Conservation (phyloP, 257 asterid species). For the Solanum phureja region DNA sequence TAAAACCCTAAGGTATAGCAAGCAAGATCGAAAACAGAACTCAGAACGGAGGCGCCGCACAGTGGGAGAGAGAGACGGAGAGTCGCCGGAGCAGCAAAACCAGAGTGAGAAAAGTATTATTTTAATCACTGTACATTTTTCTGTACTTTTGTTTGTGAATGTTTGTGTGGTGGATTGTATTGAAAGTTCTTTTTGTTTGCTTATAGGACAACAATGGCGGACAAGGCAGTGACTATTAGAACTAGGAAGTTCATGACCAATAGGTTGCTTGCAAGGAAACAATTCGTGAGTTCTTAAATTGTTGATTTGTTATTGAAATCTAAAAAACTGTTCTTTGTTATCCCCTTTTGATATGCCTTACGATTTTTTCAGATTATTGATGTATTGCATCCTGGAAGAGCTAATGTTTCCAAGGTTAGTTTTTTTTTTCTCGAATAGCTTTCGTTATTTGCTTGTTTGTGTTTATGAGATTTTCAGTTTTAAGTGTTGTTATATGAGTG, state of each 20-base stretch:
- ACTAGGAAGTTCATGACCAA: slow-evolving; percentile 91
- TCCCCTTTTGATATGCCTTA: background rate
- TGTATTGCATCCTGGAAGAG: slow-evolving; percentile 84
- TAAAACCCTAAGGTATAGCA: background rate
- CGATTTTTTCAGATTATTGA: slow-evolving; percentile 46
- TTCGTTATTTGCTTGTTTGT: background rate
- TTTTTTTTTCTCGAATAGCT: background rate
- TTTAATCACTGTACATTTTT: background rate
- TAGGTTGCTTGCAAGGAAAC: slow-evolving; percentile 80
- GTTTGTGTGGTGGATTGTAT: background rate
- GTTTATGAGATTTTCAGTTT: background rate
- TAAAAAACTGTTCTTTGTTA: background rate
- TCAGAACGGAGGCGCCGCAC: background rate
- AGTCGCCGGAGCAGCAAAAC: background rate
- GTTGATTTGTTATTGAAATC: background rate
- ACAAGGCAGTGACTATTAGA: slow-evolving; percentile 81
- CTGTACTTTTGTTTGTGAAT: background rate
- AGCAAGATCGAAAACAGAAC: background rate
- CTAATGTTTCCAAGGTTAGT: slow-evolving; percentile 85
- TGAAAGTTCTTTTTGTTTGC: background rate
- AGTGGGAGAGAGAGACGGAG: background rate
- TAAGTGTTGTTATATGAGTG: background rate
- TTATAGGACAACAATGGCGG: slow-evolving; percentile 50
- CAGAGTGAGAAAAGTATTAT: background rate
- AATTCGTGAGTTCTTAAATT: slow-evolving; percentile 37